Percentiles rank a stretch among this genome's conserved stretches.
These are phyloP conservation scores for Penicillium sp. DNA, from an alignment of 2,329 filamentous ascomycete species.

Conservation along the genomic window DNA sequence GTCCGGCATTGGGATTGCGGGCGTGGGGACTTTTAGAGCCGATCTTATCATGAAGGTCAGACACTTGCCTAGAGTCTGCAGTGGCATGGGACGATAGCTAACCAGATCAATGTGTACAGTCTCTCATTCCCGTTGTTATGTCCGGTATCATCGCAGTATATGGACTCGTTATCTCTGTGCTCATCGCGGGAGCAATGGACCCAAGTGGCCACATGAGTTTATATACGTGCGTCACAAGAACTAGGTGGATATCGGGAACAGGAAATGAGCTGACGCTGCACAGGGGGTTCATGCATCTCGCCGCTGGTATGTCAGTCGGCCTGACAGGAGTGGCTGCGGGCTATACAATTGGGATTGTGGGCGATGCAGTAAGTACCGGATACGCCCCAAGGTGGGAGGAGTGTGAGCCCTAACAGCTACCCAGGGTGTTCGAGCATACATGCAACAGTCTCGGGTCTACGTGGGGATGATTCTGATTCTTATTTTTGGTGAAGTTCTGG, in stretches of 20 bases:
- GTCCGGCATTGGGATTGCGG: conserved; percentile 64
- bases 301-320: conserved; percentile 83
- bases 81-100: conserved; percentile 12
- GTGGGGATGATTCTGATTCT: conserved; percentile 98
- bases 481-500: conserved; percentile 96
- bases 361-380: conserved; percentile 65
- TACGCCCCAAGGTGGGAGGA: neutral
- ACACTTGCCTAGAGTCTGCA: neutral
- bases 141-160: conserved; percentile 99
- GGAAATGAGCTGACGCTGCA: conserved; percentile 25
- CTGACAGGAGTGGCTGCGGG: conserved; percentile 89
- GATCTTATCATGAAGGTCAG: conserved; percentile 66
- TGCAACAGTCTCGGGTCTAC: conserved; percentile 93
- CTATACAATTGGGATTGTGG: conserved; percentile 93
- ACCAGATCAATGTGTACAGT: conserved; percentile 33
- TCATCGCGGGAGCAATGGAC: conserved; percentile 85
- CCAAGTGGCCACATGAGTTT: conserved; percentile 72
- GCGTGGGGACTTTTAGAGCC: conserved; percentile 62
- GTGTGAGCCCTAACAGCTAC: conserved; percentile 21
- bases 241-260: neutral
- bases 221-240: conserved; percentile 62
- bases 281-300: conserved; percentile 90
- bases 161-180: conserved; percentile 90
- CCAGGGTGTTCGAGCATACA: conserved; percentile 81
- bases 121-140: conserved; percentile 66